These are phyloP conservation scores for Fusarium buharicum DNA, from an alignment of 2,329 filamentous ascomycete genomes.

Conservation along the genomic window DNA sequence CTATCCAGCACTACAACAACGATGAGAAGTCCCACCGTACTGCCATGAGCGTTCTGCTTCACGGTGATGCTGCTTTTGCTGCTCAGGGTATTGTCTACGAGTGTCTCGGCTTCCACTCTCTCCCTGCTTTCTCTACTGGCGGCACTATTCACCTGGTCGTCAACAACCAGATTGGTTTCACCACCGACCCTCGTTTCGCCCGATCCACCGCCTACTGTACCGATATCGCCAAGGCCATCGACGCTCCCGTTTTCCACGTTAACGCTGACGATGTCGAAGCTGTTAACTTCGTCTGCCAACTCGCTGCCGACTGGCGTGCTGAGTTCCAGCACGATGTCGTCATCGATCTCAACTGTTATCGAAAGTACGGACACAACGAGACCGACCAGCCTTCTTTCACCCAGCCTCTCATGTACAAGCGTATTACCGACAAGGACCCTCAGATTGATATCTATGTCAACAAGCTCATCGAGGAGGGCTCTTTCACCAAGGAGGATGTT, in stretches of 20 bases:
- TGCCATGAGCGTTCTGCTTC: conserved; percentile 94
- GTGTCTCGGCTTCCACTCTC: conserved; percentile 95
- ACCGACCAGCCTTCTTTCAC: conserved; percentile 99
- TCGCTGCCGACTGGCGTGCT: conserved; percentile 97
- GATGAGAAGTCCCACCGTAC: conserved; percentile 89
- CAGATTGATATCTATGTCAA: conserved; percentile 93
- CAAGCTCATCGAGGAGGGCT: conserved; percentile 89
- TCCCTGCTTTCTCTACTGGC: conserved; percentile 95
- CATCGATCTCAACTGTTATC: conserved; percentile 98
- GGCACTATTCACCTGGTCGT: conserved; percentile 97
- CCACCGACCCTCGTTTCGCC: conserved; percentile 95
- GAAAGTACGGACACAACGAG: conserved; percentile 99
- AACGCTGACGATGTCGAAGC: conserved; percentile 99
- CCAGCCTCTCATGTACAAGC: conserved; percentile 99
- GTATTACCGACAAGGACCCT: conserved; percentile 83
- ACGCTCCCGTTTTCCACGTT: conserved; percentile 98
- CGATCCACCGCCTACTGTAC: conserved; percentile 99
- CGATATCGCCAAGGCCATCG: conserved; percentile 98
- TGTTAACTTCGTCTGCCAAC: conserved; percentile 96
- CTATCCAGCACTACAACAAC: conserved; percentile 98
- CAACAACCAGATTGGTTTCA: conserved; percentile 99
- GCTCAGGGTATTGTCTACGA: conserved; percentile 98
- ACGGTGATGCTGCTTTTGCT: conserved; percentile 97
- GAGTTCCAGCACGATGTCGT: conserved; percentile 99
- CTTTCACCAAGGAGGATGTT: conserved; percentile 96